Base-by-base conservation (phyloP, 805 yeast genomes). In the Lachancea thermotolerans region DNA sequence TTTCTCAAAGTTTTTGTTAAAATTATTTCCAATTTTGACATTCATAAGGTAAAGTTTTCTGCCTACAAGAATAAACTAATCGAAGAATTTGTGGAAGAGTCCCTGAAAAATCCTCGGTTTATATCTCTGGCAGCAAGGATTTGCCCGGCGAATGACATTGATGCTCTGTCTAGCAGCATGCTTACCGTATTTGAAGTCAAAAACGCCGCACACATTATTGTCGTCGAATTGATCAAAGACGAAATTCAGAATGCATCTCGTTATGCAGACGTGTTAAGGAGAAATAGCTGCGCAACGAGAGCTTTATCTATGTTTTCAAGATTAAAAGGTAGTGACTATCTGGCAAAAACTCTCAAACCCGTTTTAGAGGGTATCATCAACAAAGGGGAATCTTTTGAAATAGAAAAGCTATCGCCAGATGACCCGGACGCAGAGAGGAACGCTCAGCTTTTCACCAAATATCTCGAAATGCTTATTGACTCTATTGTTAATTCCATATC, bases 261-360 rank as follows among this genome's bases (percentile, higher is more conserved):
- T 48, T 75, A 85, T 15, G 77, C 85, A 28, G 93, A 85, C 57
- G 78, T 88, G 28, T 71, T 88, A 54, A 73, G 96, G 55, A 74
- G 93, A 44, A 88, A 88, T 60, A 81, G 90, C 42, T 83, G 87
- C 32, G 85, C 93, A 29, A 87, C 95, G 0, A 75, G 89, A 54
- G 71, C 87, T 42, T 69, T 87, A 42, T 81, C 90, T 0, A 68
- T 84, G 12, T 79, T 81, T 53, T 85, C 93, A 0, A 77, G 80
- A 53, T 69, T 73, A n/a, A 75, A 78, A 52, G 95, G 95, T 0
- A 59, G 62, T 17, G 75, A 71, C 1, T 87, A 85, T 58, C 66
- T 88, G 39, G 59, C 66, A 1, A 46, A 60, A 2, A 74, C 81
- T 0, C 64, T 86, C 41, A 69, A 69, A 41, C 85, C 86, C 0